Evolutionary conservation across 176 grass and related monocot genomes (phyloP).

Genomic region (Triticum monococcum): DNA sequence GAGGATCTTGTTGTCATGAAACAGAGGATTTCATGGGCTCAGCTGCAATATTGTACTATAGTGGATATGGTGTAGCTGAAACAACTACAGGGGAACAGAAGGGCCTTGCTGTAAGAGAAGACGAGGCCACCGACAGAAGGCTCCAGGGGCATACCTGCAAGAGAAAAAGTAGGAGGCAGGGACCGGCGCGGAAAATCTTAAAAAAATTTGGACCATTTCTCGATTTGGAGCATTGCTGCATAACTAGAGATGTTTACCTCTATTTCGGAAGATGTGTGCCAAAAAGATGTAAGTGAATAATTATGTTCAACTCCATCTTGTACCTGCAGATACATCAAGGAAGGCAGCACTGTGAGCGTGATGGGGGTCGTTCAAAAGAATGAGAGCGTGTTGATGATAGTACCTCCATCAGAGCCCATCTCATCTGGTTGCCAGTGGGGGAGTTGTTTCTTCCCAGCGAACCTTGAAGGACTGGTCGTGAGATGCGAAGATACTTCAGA

Average conservation of each 20-base stretch:
- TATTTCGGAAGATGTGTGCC: neutral
- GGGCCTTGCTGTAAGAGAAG: too few relatives aligned
- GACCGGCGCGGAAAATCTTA: too few relatives aligned
- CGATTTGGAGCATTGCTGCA: neutral
- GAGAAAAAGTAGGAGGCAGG: too few relatives aligned
- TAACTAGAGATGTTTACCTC: slow-evolving; percentile 1
- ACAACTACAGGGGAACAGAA: too few relatives aligned
- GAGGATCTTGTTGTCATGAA: neutral
- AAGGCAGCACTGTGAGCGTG: slow-evolving; percentile 96
- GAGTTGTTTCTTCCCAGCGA: slow-evolving; percentile 67
- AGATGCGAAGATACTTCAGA: slow-evolving; percentile 96
- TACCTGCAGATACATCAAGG: slow-evolving; percentile 81
- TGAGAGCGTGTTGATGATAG: slow-evolving; percentile 95
- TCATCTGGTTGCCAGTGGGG: slow-evolving; percentile 82
- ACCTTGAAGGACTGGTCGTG: slow-evolving; percentile 79
- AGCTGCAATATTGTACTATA: neutral
- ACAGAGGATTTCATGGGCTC: neutral
- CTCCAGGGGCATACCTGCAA: neutral
- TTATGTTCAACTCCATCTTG: slow-evolving; percentile 12
- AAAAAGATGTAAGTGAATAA: neutral
- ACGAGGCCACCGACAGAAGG: too few relatives aligned
- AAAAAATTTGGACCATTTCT: too few relatives aligned
- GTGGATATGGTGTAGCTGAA: too few relatives aligned
- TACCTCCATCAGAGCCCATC: slow-evolving; percentile 73
- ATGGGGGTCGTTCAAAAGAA: slow-evolving; percentile 95